Evolutionary conservation across 2,329 filamentous ascomycete genomes (phyloP), one percentile per base, ranked within the genome.

Genomic region (Colletotrichum lini): DNA sequence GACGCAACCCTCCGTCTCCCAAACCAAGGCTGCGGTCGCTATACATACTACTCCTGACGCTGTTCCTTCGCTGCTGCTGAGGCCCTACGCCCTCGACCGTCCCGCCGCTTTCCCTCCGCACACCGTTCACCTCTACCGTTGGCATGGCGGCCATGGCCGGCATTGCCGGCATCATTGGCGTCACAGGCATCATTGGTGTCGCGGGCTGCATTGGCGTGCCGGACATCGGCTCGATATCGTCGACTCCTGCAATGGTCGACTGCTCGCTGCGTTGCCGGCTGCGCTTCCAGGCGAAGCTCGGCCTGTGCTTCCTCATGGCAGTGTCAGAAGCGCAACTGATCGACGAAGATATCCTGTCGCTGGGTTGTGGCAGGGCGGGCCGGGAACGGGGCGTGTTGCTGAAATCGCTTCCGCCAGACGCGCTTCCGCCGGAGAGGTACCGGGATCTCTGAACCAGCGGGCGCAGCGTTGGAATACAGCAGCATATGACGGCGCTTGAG

Each of bases 401-500:
- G 8, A 13, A 57, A 10, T 4, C 26, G 26, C 26, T 35, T 6
- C 26, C 18, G 40, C 40, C 23, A 26, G 21, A 56, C 4, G 59
- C 38, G 44, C 44, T 35, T 15, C 59, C 52, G 5, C 42, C 59
- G 2, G 52, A 5, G 3, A 47, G 6, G 52, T 67, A 57, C 16
- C 23, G 23, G 5, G 57, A 62, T 44, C 49, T 58, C 5, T 45
- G 44, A 3, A 42, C 12, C 7, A 80, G 63, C 16, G 80, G 80
- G 2, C 81, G 78, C 1, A 84, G 74, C 18, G 81, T 82, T 0
- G 82, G 82, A 6, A 84, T 78, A 67, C 81, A 82, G 56, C 80
- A 77, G 70, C 82, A 83, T 15, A 83, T 75, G 71, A 83, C 78
- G 65, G 80, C 82, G 59, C 80, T 77, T 57, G 80, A 80, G 71